Base-by-base conservation (phyloP, 164 flowering plant genomes). In the Nymphaea thermarum region DNA sequence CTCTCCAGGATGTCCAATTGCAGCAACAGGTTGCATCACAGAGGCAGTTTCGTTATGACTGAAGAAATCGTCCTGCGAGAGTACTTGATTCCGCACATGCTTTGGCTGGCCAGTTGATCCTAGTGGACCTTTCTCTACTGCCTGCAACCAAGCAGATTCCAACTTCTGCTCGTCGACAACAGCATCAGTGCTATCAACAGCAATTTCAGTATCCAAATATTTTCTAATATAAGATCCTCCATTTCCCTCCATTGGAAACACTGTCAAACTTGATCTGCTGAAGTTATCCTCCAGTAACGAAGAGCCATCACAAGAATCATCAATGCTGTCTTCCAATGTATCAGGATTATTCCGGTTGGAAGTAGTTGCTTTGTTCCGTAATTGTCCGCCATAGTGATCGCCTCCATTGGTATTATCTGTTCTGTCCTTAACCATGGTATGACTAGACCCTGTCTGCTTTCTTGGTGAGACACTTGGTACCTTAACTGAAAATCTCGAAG, bases 111-210 rank as follows among this genome's bases (percentile, higher is more conserved):
- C 80, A 74, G 80, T 43, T 42, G 92, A 83, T 25, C 81, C 85
- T 62, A 91, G 85, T 6, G 90, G 81, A 25, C 91, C 89, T 76
- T 85, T 87, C 74, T 95, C 99, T 51, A 76, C 81, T 67, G 87
- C 83, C 74, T 92, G 98, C 70, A 95, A 72, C 98, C 98, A 92
- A 42, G 97, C 98, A 64, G 89, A 86, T 78, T 92, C 98, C 65
- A 92, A 67, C 71, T 89, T 85, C 77, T 92, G 93, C 75, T 87
- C 98, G 67, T 82, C 86, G 44, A 90, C 87, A 36, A 85, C 87
- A 60, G 86, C 84, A 72, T 87, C 86, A 66, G 85, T 87, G 76
- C 91, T 84, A 77, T 83, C 85, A 81, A 80, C 76, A 15, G 93
- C 90, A 43, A 79, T 77, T 66, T 76, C 87, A 59, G 73, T 78